Conservation (phyloP, 371 early-diverging fungal species). For the Mortierella sp. region DNA sequence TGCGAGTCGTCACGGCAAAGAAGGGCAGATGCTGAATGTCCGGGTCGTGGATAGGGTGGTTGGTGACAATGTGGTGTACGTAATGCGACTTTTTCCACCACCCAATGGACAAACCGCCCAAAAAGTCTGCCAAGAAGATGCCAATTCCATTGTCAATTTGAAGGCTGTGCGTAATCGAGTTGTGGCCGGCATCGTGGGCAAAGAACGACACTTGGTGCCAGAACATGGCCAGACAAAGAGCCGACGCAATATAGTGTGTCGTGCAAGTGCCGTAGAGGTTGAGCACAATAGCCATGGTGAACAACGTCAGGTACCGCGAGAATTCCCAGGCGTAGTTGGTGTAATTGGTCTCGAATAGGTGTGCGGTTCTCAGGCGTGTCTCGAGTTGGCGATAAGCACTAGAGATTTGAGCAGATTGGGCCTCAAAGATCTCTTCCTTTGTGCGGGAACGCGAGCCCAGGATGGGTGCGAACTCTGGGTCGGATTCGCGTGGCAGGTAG, state of each 20-base stretch:
- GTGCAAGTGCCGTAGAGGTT: constrained; percentile 70
- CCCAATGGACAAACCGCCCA: constrained; percentile 91
- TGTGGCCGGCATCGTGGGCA: constrained; percentile 96
- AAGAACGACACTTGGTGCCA: constrained; percentile 96
- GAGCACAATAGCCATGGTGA: constrained; percentile 70
- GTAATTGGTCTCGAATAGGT: constrained; percentile 81
- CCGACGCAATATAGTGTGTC: constrained; percentile 70
- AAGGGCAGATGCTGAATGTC: constrained; percentile 98
- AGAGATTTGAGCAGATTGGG: constrained; percentile 39
- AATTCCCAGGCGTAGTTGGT: constrained; percentile 80
- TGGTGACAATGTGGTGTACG: constrained; percentile 93
- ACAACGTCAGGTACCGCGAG: constrained; percentile 71
- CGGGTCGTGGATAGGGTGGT: constrained; percentile 93
- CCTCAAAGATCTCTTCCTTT: constrained; percentile 43
- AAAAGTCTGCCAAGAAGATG: constrained; percentile 80
- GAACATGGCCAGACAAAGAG: constrained; percentile 73
- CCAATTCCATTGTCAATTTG: constrained; percentile 85
- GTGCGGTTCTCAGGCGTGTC: constrained; percentile 64
- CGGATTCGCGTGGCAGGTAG: constrained; percentile 53
- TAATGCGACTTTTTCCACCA: constrained; percentile 98
- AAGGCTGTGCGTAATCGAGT: constrained; percentile 83
- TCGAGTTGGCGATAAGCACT: constrained; percentile 74
- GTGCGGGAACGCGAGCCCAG: constrained; percentile 43
- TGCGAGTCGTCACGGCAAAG: constrained; percentile 86
- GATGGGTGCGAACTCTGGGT: constrained; percentile 49